These are phyloP conservation scores for Moesziomyces sp. DNA, from an alignment of 1,284 basidiomycete species.

Conservation along the genomic window DNA sequence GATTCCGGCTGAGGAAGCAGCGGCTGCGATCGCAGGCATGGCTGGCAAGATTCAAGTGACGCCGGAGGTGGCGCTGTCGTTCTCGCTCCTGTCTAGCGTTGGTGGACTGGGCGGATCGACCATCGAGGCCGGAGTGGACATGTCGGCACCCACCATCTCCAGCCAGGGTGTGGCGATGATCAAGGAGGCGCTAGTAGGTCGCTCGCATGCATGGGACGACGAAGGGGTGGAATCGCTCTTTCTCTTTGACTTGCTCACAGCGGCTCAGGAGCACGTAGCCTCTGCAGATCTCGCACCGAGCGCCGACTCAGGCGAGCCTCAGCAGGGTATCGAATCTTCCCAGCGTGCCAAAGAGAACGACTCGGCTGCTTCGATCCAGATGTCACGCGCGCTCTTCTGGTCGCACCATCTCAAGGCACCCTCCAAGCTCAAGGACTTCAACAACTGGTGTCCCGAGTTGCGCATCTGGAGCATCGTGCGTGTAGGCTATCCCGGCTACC, in stretches of 20 bases:
- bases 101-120: background rate
- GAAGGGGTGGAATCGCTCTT: slow-evolving; percentile 38
- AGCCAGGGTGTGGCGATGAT: background rate
- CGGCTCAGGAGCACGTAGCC: slow-evolving; percentile 24
- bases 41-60: slow-evolving; percentile 14
- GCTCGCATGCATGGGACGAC: slow-evolving; percentile 19
- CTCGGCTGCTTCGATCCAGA: background rate
- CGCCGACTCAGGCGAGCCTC: background rate
- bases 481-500: slow-evolving; percentile 53
- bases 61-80: background rate
- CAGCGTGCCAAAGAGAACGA: background rate
- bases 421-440: slow-evolving; percentile 51
- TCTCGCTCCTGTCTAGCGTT: slow-evolving; percentile 14
- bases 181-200: slow-evolving; percentile 6
- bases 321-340: background rate
- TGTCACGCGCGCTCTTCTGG: slow-evolving; percentile 47
- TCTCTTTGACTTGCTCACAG: slow-evolving; percentile 39
- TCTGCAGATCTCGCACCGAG: background rate
- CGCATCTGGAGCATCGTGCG: slow-evolving; percentile 50
- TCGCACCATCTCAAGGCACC: slow-evolving; percentile 53
- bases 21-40: slow-evolving; percentile 4
- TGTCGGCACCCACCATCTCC: slow-evolving; percentile 24
- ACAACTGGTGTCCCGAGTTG: slow-evolving; percentile 51
- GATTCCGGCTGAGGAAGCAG: background rate
- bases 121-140: slow-evolving; percentile 18